These are phyloP conservation scores for Lactarius psammicola DNA, from an alignment of 768 basidiomycete genomes.

Conservation along the genomic window DNA sequence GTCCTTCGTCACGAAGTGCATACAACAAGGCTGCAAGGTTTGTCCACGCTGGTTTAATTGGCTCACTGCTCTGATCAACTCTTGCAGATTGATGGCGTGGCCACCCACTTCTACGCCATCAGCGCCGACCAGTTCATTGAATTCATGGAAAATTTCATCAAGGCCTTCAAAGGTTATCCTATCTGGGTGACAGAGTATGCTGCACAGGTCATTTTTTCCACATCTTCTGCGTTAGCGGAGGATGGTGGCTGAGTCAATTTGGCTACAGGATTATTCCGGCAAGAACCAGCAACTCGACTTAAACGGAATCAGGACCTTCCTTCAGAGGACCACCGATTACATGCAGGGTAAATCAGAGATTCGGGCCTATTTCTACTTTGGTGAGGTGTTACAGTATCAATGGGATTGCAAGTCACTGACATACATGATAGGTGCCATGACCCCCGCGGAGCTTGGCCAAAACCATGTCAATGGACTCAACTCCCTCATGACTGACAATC, in stretches of 20 bases:
- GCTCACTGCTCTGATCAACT: background rate
- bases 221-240: background rate
- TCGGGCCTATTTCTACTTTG: conserved; percentile 54
- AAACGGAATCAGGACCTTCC: conserved; percentile 49
- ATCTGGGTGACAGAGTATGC: conserved; percentile 74
- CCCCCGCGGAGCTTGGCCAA: conserved; percentile 40
- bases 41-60: background rate
- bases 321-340: conserved; percentile 43
- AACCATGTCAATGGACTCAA: conserved; percentile 54
- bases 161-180: conserved; percentile 38
- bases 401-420: background rate
- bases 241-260: background rate
- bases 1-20: conserved; percentile 54
- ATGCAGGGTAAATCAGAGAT: conserved; percentile 48
- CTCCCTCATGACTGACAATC: conserved; percentile 46
- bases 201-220: conserved; percentile 45
- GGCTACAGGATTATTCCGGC: conserved; percentile 52
- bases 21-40: conserved; percentile 45
- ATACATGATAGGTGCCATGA: conserved; percentile 46
- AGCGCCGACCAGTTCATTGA: conserved; percentile 46
- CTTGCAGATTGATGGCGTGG: conserved; percentile 53
- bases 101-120: conserved; percentile 71
- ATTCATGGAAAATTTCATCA: conserved; percentile 50
- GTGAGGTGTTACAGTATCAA: conserved; percentile 42
- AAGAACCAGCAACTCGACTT: conserved; percentile 41